Evolutionary conservation across 1,284 basidiomycete genomes (phyloP).

Genomic region (Microbotryomycetes sp.): DNA sequence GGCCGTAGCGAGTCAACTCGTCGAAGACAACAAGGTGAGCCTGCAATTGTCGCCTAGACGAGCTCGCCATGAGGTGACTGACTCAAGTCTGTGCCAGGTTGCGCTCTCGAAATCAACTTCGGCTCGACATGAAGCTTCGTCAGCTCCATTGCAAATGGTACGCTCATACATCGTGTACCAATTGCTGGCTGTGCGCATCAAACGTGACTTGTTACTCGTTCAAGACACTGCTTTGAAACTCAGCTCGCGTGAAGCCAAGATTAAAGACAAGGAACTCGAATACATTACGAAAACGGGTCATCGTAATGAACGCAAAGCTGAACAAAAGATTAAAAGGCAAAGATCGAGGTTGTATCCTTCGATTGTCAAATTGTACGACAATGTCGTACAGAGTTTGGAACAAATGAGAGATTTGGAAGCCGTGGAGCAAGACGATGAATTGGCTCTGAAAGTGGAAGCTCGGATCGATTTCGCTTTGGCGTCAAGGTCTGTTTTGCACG

Average conservation of each 20-base stretch:
- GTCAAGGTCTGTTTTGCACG: conserved; percentile 50
- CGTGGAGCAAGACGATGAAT: conserved; percentile 78
- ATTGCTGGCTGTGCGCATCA: conserved; percentile 73
- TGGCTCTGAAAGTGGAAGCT: conserved; percentile 67
- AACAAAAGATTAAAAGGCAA: conserved; percentile 50
- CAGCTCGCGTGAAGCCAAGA: conserved; percentile 42
- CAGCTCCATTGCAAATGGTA: conserved; percentile 58
- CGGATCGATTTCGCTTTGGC: conserved; percentile 67
- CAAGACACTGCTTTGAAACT: conserved; percentile 52
- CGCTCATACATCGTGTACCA: conserved; percentile 81
- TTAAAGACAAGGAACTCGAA: conserved; percentile 10
- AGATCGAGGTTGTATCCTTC: conserved; percentile 62
- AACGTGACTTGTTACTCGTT: conserved; percentile 77
- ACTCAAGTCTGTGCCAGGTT: conserved; percentile 40
- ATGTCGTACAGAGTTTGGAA: conserved; percentile 70
- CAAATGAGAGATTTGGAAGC: conserved; percentile 75
- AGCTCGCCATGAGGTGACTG: conserved; percentile 1
- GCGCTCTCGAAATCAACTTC: conserved; percentile 40
- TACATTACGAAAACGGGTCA: conserved; percentile 13
- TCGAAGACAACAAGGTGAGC: conserved; percentile 68
- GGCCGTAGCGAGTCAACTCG: conserved; percentile 65
- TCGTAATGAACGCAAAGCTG: conserved; percentile 45
- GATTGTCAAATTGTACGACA: conserved; percentile 78
- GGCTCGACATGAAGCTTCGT: conserved; percentile 28
- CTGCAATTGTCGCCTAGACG: conserved; percentile 23